Evolutionary conservation across 768 basidiomycete species (phyloP), one percentile per base, ranked within the genome.

Genomic region (Termitomyces sp.): DNA sequence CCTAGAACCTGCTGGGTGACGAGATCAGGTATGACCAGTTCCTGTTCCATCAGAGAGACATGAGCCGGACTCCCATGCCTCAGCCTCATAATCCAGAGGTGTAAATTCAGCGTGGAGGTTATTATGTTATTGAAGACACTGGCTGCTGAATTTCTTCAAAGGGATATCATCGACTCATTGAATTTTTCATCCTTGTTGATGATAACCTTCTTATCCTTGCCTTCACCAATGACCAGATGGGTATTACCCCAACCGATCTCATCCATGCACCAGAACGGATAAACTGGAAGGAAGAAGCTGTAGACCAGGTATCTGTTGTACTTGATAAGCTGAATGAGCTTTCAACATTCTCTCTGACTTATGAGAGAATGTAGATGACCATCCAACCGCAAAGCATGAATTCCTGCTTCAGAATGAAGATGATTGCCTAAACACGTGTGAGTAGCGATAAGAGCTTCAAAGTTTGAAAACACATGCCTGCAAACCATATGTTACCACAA

Each of bases 181-280:
- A 95, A 98, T 70, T 91, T 93, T 75, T 98, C 96, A 36, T 97
- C 96, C 39, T 98, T 96, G 55, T 91, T 93, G 69, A 92, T 87
- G 60, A 96, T 78, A 48, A 98, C 86, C 76, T 94, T 97, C 85
- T 97, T 97, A 67, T 92, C 91, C 70, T 88, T 90, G 60, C 96
- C 95, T 74, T 96, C 94, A 48, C 94, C 94, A 60, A 96, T 88
- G 63, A 96, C 94, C 36, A 96, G 80, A 80, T 95, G 92, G 18
- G 92, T 94, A 70, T 91, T 93, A 79, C 93, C 91, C 92, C 93
- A 96, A 71, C 90, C 88, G 76, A 96, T 97, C 73, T 97, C 95
- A 70, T 96, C 95, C 94, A 96, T 96, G 68, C 92, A 92, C 95
- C 95, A 98, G 86, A 96, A 96, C 0, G 95, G 94, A 73, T 98